phyloP scores from a whole-genome alignment of 1,139 yeast genomes.

The Tardiomyces blankii region DNA sequence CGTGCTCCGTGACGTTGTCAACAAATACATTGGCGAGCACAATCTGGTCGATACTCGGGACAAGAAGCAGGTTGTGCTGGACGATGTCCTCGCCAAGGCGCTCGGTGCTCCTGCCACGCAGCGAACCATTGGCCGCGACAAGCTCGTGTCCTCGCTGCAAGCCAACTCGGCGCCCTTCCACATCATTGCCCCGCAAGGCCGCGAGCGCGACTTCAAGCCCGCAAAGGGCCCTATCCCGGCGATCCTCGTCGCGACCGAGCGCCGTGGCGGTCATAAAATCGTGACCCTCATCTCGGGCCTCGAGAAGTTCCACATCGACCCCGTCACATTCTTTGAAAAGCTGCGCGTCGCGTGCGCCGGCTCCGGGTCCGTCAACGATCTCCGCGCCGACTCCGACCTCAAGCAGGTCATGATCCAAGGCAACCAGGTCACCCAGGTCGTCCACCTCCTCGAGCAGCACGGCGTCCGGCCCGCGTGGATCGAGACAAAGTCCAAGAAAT shows the following conservation, averaged over 20 bases:
- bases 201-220: constrained; percentile 26
- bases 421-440: constrained; percentile 59
- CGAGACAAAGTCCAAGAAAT: constrained; percentile 46
- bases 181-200: constrained; percentile 40
- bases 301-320: constrained; percentile 56
- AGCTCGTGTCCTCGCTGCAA: constrained; percentile 39
- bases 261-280: constrained; percentile 72
- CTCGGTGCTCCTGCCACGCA: constrained; percentile 15
- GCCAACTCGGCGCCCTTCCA: constrained; percentile 48
- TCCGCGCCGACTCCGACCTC: constrained; percentile 28
- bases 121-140: constrained; percentile 33
- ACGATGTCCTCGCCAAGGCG: constrained; percentile 33
- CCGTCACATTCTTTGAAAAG: constrained; percentile 55
- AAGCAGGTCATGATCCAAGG: constrained; percentile 83
- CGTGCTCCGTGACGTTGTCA: constrained; percentile 44
- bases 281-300: constrained; percentile 63
- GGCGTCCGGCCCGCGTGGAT: constrained; percentile 67
- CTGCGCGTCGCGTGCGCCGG: constrained; percentile 79
- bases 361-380: constrained; percentile 61
- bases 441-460: constrained; percentile 44
- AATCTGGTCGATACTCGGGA: constrained; percentile 40
- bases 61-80: constrained; percentile 41
- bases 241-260: constrained; percentile 57
- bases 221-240: constrained; percentile 59
- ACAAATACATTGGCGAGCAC: constrained; percentile 43